phyloP scores from a whole-genome alignment of 2,329 filamentous ascomycete species.

The Arthroderma uncinatum region DNA sequence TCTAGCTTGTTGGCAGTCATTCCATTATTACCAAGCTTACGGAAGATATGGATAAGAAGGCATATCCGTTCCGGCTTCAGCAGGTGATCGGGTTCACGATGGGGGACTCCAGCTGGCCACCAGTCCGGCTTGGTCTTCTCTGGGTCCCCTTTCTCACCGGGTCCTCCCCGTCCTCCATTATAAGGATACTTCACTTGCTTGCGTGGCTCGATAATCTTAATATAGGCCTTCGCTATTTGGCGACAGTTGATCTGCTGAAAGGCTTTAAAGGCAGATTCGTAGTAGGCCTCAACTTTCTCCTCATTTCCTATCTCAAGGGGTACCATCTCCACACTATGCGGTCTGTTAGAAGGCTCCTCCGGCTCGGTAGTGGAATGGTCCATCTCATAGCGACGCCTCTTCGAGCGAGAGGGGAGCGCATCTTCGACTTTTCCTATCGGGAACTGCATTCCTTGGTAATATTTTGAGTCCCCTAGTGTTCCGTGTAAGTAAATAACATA shows the following conservation, averaged over 20 bases:
- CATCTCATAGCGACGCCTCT: not conserved
- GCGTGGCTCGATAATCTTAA: too few species aligned
- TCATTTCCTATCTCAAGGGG: conserved; percentile 29
- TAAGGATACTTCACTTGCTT: conserved; percentile 41
- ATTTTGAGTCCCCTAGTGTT: not conserved
- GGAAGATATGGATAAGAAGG: conserved; percentile 33
- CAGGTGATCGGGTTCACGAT: conserved; percentile 41
- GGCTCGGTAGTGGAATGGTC: not conserved
- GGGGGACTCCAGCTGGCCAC: conserved; percentile 34
- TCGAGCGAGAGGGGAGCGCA: not conserved
- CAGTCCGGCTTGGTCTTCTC: conserved; percentile 37
- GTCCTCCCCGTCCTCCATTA: conserved; percentile 35
- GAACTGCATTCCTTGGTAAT: not conserved
- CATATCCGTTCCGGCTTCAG: conserved; percentile 34
- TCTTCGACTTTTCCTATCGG: not conserved
- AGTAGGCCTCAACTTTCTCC: conserved; percentile 27
- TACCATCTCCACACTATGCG: conserved; percentile 8
- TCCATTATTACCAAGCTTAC: conserved; percentile 25
- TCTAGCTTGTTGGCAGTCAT: conserved; percentile 32
- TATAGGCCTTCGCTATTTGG: too few species aligned
- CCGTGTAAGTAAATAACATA: not conserved
- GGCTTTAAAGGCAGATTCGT: too few species aligned
- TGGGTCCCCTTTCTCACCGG: conserved; percentile 31
- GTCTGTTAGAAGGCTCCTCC: not conserved
- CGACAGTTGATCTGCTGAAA: too few species aligned